phyloP scores from a whole-genome alignment of 1,284 basidiomycete species.

The Melampsora medusae region DNA sequence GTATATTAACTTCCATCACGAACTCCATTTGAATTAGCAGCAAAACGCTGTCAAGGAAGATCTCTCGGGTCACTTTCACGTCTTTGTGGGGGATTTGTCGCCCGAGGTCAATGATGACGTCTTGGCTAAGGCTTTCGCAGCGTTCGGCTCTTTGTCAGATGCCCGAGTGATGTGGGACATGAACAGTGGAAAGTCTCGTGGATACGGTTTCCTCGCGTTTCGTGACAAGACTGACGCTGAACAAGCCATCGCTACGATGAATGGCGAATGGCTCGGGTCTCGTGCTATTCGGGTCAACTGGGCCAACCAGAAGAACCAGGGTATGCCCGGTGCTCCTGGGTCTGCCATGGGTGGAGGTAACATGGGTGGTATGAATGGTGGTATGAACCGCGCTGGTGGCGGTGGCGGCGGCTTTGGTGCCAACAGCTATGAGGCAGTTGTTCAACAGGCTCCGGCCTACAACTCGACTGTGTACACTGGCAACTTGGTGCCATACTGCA shows the following conservation, averaged over 20 bases:
- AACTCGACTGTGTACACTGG: conserved; percentile 97
- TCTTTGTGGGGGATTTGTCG: conserved; percentile 96
- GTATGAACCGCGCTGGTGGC: conserved; percentile 22
- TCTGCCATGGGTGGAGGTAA: conserved; percentile 55
- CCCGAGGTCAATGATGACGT: conserved; percentile 98
- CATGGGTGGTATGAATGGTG: not conserved
- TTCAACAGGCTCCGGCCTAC: conserved; percentile 81
- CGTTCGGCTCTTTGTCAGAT: conserved; percentile 90
- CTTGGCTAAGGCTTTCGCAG: conserved; percentile 87
- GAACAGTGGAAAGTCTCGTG: conserved; percentile 95
- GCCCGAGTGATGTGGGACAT: conserved; percentile 99
- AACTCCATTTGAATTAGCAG: conserved; percentile 54
- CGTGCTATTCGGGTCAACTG: conserved; percentile 98
- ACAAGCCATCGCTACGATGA: conserved; percentile 96
- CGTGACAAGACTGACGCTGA: conserved; percentile 96
- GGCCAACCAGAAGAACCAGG: conserved; percentile 96
- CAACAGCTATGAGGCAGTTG: conserved; percentile 79
- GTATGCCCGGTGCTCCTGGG: conserved; percentile 52
- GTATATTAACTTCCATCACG: not conserved
- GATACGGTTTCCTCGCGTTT: conserved; percentile 89
- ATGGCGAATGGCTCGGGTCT: conserved; percentile 97
- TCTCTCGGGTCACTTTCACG: conserved; percentile 90
- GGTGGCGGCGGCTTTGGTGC: conserved; percentile 63
- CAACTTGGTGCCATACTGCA: conserved; percentile 91
- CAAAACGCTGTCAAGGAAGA: conserved; percentile 82